A percentile compares a stretch with the other conserved stretches of the same genome.
Evolutionary conservation across 148 eudicot genomes (phyloP).

Genomic region (Nepenthes gracilis): DNA sequence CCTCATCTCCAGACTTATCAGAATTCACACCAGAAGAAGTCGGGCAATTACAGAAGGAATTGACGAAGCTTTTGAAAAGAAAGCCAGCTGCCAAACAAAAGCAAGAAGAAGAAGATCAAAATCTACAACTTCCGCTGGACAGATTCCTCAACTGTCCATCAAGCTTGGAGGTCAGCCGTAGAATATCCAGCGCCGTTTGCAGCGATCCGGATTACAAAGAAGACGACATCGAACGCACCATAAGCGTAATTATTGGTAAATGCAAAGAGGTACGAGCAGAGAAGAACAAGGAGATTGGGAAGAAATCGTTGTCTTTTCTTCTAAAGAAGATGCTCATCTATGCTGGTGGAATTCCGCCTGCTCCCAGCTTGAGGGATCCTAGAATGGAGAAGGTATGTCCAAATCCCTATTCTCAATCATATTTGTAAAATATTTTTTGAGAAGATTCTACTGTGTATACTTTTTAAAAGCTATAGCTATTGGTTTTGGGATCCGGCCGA

Average conservation of each 20-base stretch:
- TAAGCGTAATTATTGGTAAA: constrained; percentile 79
- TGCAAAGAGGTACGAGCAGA: constrained; percentile 89
- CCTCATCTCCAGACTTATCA: constrained; percentile 63
- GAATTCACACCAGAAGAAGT: constrained; percentile 95
- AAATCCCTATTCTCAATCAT: neutral
- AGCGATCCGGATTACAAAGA: constrained; percentile 43
- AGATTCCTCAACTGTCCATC: constrained; percentile 98
- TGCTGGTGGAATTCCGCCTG: constrained; percentile 68
- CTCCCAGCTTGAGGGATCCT: constrained; percentile 79
- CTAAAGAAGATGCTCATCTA: constrained; percentile 86
- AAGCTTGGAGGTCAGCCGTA: constrained; percentile 88
- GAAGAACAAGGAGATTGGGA: constrained; percentile 51
- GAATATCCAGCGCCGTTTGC: constrained; percentile 44
- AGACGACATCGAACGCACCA: constrained; percentile 84
- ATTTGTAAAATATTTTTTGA: neutral
- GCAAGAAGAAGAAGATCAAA: constrained; percentile 26
- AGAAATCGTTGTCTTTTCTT: constrained; percentile 67
- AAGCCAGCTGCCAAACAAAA: constrained; percentile 31
- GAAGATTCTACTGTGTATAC: no score
- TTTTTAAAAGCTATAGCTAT: no score
- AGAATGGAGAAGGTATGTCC: constrained; percentile 94
- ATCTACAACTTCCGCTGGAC: constrained; percentile 68
- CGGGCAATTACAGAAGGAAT: constrained; percentile 65
- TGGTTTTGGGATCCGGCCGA: no score
- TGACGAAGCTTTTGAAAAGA: constrained; percentile 51